Base-by-base conservation (phyloP, 1,284 basidiomycete genomes). In the Stygiomarasmius scandens region DNA sequence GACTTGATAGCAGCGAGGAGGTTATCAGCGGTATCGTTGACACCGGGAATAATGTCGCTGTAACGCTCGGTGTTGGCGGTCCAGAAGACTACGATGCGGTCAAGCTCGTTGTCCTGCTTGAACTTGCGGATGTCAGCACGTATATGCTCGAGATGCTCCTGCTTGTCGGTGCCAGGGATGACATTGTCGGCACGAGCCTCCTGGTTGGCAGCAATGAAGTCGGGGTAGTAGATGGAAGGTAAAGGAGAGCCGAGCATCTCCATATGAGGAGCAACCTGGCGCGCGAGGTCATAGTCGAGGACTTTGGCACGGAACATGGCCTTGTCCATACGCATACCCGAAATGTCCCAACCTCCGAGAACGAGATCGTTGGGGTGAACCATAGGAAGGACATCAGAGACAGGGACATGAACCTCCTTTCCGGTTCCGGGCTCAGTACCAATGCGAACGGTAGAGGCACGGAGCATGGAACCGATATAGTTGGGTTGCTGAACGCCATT, bases 31-130 rank as follows among this genome's bases (percentile, higher is more conserved):
- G 95, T 96, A 76, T 99, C 96, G 75, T 99, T 98, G 66, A 98
- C 87, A 52, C 96, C 96, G 14, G 92, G 83, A 69, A 98, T 87
- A 74, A 99, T 89, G 65, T 95, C 93, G 69, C 92, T 90, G 86
- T 96, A 99, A 61, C 96, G 91, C 82, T 99, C 96, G 38, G 96
- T 99, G 81, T 99, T 98, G 71, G 96, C 96, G 29, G 95, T 97
- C 95, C 95, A 98, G 80, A 97, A 96, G 58, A 97, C 90, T 63
- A 98, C 78, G 63, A 94, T 85, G 59, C 89, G 89, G 73, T 97
- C 96, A 55, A 98, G 87, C 38, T 78, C 81, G 74, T 99, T 86
- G 65, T 87, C 76, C 53, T 77, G 70, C 82, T 98, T 98, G 85
- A 99, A 99, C 58, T 87, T 83, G 69, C 95, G 93, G 69, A 98